These are phyloP conservation scores for Diplodia mutila DNA, from an alignment of 2,329 filamentous ascomycete species.

Conservation along the genomic window DNA sequence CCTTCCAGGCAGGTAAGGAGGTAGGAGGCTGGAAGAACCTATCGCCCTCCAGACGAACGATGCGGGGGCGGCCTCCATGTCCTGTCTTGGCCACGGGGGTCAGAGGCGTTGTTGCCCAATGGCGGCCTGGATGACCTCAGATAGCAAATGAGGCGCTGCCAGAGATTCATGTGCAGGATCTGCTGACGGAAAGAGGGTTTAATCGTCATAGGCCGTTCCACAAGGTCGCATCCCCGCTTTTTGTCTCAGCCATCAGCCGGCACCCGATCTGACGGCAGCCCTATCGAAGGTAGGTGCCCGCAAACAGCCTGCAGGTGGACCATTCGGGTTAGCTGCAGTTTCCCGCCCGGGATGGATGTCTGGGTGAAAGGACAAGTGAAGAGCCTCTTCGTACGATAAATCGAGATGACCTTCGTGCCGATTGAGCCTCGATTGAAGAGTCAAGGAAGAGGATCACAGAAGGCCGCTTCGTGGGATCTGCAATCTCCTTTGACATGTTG, in stretches of 20 bases:
- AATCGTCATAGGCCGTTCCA: neutral
- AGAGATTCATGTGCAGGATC: neutral
- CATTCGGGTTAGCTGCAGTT: neutral
- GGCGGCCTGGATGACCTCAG: neutral
- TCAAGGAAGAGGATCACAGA: neutral
- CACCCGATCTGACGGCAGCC: neutral
- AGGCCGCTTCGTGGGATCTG: neutral
- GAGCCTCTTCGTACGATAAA: neutral
- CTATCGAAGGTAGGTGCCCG: neutral
- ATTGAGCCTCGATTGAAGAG: too few species aligned
- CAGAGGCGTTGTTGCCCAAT: neutral
- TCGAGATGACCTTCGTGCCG: too few species aligned
- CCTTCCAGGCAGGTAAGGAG: neutral
- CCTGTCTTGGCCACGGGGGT: neutral
- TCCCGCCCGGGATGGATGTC: neutral
- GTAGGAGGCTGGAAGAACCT: neutral
- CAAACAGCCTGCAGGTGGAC: neutral
- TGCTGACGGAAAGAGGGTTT: neutral
- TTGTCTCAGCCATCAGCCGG: slow-evolving; percentile 6
- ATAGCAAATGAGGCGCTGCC: neutral
- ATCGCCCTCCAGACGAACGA: neutral
- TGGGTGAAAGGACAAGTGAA: neutral
- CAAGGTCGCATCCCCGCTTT: slow-evolving; percentile 1
- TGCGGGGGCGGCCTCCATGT: neutral
- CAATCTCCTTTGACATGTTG: too few species aligned